Base-by-base conservation (phyloP, 805 yeast species). In the Wickerhamiella vanderwaltii region DNA sequence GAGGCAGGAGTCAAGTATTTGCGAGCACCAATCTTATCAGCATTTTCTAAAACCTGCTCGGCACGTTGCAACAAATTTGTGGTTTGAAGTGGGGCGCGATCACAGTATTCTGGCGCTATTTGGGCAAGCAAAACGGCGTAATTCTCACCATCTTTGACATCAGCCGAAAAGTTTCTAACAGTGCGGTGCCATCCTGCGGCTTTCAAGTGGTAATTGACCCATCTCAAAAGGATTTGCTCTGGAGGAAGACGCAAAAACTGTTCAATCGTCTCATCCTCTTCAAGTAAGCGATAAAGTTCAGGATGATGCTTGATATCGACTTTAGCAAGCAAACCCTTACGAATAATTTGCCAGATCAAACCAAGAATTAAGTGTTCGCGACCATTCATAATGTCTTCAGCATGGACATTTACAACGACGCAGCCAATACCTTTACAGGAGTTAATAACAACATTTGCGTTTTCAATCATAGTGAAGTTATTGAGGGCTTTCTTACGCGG, bases 391-490 rank as follows among this genome's bases (percentile, higher is more conserved):
- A 91, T 85, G 61, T 88, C 97, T 60, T 91, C 97, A 9, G 97
- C 82, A 54, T 88, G 97, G 39, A 91, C 97, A 58, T 91, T 91
- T 39, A 91, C 97, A 38, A 91, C 97, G 44, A 91, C 82, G 70
- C 96, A 88, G 16, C 98, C 98, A 64, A 91, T 91, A 41, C 97
- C 98, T 66, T 91, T 91, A 23, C 98, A 98, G 2, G 98, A 91
- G 63, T 91, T 91, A 64, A 91, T 84, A 29, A 91, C 97, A 51
- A 91, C 87, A 64, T 91, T 91, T 41, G 97, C 95, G 63, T 91
- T 91, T 66, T 91, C 98, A 50, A 82, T 74, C 77, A 93, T 88
- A 50, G 87, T 91, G 70, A 91, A 91, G 58, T 85, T 84, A 68
- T 91, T 91, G 59, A 91, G 72, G 13, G 72, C 63, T 63, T 84